Conservation (phyloP, 257 asterid genomes). For the Ilex aquifolium region DNA sequence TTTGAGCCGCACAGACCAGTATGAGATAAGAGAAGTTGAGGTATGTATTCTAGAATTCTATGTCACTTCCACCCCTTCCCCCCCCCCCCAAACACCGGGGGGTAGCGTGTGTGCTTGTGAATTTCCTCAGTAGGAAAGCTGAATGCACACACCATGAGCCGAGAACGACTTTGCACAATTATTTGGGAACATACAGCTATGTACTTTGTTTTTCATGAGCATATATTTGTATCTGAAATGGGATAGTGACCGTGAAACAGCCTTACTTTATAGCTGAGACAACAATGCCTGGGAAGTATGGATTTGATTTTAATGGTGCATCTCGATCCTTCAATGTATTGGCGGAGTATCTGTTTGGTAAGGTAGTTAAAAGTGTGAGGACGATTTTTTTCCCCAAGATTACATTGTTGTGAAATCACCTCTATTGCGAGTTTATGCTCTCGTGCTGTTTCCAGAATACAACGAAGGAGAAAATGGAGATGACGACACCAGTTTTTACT, state of each 20-base stretch:
- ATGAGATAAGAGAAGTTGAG: conserved; percentile 85
- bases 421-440: neutral
- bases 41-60: conserved; percentile 19
- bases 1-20: conserved; percentile 42
- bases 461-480: conserved; percentile 63
- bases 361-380: conserved; percentile 51
- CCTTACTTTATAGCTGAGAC: conserved; percentile 76
- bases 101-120: no score
- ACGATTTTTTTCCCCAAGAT: neutral
- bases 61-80: no score
- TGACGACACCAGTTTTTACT: conserved; percentile 84
- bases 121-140: no score
- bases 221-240: neutral
- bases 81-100: no score
- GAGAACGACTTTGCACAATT: no score
- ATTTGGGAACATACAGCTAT: no score
- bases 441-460: conserved; percentile 46
- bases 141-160: no score
- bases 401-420: no score
- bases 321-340: conserved; percentile 71
- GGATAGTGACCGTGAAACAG: conserved; percentile 25
- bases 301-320: conserved; percentile 71
- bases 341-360: conserved; percentile 92
- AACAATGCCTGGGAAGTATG: conserved; percentile 78
- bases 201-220: no score